A percentile compares a stretch with the other conserved stretches of the same genome.
phyloP scores from a whole-genome alignment of 495 filamentous ascomycete genomes.

The Hypomontagnella submonticulosa region DNA sequence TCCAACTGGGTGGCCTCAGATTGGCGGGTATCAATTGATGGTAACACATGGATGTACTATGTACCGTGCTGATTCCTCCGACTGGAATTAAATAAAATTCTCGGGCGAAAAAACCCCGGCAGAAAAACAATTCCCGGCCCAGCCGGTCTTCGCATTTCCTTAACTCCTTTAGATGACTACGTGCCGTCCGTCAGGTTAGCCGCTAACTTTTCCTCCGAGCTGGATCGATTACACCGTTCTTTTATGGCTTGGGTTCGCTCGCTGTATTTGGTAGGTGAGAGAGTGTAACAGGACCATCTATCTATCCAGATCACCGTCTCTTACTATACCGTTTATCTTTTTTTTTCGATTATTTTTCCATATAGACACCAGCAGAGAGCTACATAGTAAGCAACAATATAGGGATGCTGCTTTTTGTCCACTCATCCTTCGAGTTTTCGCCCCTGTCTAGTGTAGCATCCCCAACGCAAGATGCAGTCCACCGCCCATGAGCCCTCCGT shows the following conservation, averaged over 20 bases:
- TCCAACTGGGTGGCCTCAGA: too few species aligned
- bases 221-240: constrained; percentile 29
- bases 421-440: constrained; percentile 33
- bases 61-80: too few species aligned
- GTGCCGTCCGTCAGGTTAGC: constrained; percentile 29
- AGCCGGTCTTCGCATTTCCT: constrained; percentile 12
- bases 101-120: constrained; percentile 40
- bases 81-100: constrained; percentile 3
- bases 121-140: constrained; percentile 47
- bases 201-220: constrained; percentile 37
- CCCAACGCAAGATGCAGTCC: constrained; percentile 35
- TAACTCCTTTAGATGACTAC: constrained; percentile 15
- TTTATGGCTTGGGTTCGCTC: constrained; percentile 43
- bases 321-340: constrained; percentile 30
- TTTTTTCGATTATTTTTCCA: constrained; percentile 14
- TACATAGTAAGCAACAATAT: constrained; percentile 38
- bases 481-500: constrained; percentile 34
- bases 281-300: constrained; percentile 15
- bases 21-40: too few species aligned
- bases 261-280: constrained; percentile 38
- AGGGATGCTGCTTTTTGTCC: constrained; percentile 41
- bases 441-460: constrained; percentile 38
- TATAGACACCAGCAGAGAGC: constrained; percentile 19
- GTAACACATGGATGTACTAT: too few species aligned
- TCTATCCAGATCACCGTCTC: constrained; percentile 3